Base-by-base conservation (phyloP, 2,329 filamentous ascomycete genomes). In the Ceratocystiopsis brevicomis region DNA sequence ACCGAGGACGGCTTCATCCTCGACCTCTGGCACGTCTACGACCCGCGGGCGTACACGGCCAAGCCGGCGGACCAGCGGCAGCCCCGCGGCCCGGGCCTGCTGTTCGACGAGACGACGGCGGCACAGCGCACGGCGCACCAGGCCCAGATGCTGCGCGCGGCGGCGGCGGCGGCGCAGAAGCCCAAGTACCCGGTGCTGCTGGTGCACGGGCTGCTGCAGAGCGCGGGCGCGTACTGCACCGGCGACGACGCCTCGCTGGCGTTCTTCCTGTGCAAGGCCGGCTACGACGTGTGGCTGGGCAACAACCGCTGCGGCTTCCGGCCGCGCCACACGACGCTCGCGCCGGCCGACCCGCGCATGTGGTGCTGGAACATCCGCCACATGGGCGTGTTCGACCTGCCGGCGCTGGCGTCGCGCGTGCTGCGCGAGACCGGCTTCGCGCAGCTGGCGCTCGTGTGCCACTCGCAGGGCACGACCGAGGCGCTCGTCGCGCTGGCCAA, bases 351-450 rank as follows among this genome's bases (percentile, higher is more conserved):
- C 54, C 87, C 88, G 1, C 73, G 86, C 30, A 92, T 95, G 83
- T 95, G 88, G 88, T 76, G 78, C 37, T 96, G 88, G 88, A 93
- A 93, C 51, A 92, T 95, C 44, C 75, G 83, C 0, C 84, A 94
- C 54, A 92, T 95, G 81, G 88, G 86, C 4, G 78, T 87, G 1
- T 75, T 92, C 55, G 88, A 96, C 56, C 68, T 96, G 3, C 71
- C 87, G 0, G 86, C 87, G 0, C 68, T 95, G 33, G 71, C 81
- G 1, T 83, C 80, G 0, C 76, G 83, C 6, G 83, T 95, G 1
- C 67, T 94, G 2, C 69, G 68, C 36, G 81, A 92, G 60, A 95
- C 87, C 0, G 78, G 81, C 0, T 94, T 92, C 53, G 65, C 73
- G 15, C 90, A 88, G 57, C 66, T 94, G 5, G 87, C 80, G 0